Evolutionary conservation across 495 filamentous ascomycete genomes (phyloP).

Genomic region (Diplogelasinospora grovesii): DNA sequence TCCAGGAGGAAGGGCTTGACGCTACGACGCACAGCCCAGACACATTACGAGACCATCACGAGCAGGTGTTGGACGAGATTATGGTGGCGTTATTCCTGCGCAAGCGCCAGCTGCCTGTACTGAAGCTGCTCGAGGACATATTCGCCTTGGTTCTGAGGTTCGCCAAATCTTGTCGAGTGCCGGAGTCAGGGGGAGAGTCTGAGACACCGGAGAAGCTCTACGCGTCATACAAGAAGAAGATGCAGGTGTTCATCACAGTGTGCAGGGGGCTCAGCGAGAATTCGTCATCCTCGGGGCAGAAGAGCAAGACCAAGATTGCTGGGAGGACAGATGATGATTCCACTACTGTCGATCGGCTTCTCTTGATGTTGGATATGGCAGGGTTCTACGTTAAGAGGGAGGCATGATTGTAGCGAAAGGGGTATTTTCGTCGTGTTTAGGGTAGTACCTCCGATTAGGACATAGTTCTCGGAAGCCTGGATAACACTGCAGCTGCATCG

Average conservation of each 20-base stretch:
- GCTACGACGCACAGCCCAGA: slow-evolving; percentile 46
- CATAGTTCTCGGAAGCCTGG: too few relatives aligned
- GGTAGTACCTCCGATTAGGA: too few relatives aligned
- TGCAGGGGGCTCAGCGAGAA: slow-evolving; percentile 56
- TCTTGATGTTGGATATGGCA: slow-evolving; percentile 55
- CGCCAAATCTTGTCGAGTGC: slow-evolving; percentile 27
- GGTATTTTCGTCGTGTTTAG: too few relatives aligned
- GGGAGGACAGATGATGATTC: too few relatives aligned
- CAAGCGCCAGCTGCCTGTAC: slow-evolving; percentile 61
- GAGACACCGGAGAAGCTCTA: slow-evolving; percentile 50
- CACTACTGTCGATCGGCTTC: slow-evolving; percentile 46
- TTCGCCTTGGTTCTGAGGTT: slow-evolving; percentile 68
- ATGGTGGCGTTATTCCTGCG: slow-evolving; percentile 66
- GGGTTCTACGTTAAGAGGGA: slow-evolving; percentile 41
- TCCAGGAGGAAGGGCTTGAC: slow-evolving; percentile 20
- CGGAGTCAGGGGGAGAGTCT: slow-evolving; percentile 16
- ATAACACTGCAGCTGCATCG: too few relatives aligned
- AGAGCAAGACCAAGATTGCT: slow-evolving; percentile 8
- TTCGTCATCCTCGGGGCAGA: slow-evolving; percentile 41
- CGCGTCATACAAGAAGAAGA: slow-evolving; percentile 56
- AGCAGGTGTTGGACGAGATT: slow-evolving; percentile 70
- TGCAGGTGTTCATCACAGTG: slow-evolving; percentile 61
- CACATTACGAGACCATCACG: slow-evolving; percentile 62
- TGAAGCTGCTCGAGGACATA: slow-evolving; percentile 70
- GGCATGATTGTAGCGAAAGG: too few relatives aligned